Base-by-base conservation (phyloP, 257 asterid species). In the Datura wrightii region DNA sequence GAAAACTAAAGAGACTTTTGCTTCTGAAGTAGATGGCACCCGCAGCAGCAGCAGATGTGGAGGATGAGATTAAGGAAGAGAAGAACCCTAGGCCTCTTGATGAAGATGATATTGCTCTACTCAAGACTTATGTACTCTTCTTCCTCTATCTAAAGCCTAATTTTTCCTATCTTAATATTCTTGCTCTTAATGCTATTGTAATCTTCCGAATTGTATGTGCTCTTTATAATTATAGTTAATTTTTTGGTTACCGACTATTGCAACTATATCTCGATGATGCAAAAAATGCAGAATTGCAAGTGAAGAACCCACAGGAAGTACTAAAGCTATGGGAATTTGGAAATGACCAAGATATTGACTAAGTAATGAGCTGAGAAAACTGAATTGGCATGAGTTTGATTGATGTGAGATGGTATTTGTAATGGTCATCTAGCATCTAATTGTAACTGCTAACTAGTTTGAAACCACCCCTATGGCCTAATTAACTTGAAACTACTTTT, bases 31-130 rank as follows among this genome's bases (percentile, higher is more conserved):
- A 41, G 7, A 88, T 86, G 89, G 87, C 89, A 56, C 84, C 89
- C 2, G 62, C 87, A 10, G 46, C 62, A 31, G 62, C 87, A 10
- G 46, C 62, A 31, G 97, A 94, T 9, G 84, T 89, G 11, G 98
- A 95, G 48, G 95, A 95, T 65, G 96, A 94, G 86, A 93, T 93
- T 91, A 94, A 92, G 91, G 98, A 95, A 89, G 98, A 95, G 94
- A 94, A 95, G 91, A 95, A 93, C 84, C 97, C 98, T 31, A 89
- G 89, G 76, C 98, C 99, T 15, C 95, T 94, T 48, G 99, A 95
- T 78, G 99, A 94, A 82, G 99, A 91, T 79, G 99, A 95, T 86
- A 95, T 94, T 48, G 98, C 99, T 34, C 92, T 95, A 54, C 98
- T 95, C 84, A 95, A 95, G 85, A 94, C 99, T 72, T 95, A 93